These are phyloP conservation scores for Cyclotella choctawhatcheeana DNA, from an alignment of 108 stramenopile species.

Conservation along the genomic window DNA sequence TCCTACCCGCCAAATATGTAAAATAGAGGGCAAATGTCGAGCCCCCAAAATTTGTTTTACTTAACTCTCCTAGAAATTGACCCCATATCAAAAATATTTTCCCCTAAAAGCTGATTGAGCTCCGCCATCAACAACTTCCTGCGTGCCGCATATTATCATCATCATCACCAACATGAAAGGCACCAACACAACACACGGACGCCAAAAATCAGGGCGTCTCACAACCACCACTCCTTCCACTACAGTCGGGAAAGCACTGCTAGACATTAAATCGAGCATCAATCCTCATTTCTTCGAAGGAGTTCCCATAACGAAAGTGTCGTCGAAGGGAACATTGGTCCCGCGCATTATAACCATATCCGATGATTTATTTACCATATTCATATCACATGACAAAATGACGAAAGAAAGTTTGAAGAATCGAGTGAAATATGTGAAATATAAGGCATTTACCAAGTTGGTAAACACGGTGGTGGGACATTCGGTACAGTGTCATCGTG, in stretches of 20 bases:
- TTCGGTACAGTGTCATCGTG: conserved; percentile 23
- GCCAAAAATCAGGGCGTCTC: conserved; percentile 23
- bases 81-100: no score
- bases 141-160: background rate
- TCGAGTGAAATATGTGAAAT: conserved; percentile 25
- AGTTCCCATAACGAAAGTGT: conserved; percentile 45
- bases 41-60: no score
- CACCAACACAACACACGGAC: background rate
- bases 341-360: conserved; percentile 68
- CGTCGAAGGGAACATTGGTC: conserved; percentile 40
- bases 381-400: conserved; percentile 46
- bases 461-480: conserved; percentile 18
- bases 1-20: no score
- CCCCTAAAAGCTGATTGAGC: no score
- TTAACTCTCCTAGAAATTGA: no score
- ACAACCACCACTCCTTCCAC: conserved; percentile 37
- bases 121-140: background rate
- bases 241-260: conserved; percentile 21
- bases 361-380: conserved; percentile 68
- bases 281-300: conserved; percentile 36
- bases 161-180: background rate
- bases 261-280: conserved; percentile 16
- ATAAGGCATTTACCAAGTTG: conserved; percentile 23
- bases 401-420: conserved; percentile 1
- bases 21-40: no score